Conservation (phyloP, 1,139 yeast species). For the Pichia sp. region DNA sequence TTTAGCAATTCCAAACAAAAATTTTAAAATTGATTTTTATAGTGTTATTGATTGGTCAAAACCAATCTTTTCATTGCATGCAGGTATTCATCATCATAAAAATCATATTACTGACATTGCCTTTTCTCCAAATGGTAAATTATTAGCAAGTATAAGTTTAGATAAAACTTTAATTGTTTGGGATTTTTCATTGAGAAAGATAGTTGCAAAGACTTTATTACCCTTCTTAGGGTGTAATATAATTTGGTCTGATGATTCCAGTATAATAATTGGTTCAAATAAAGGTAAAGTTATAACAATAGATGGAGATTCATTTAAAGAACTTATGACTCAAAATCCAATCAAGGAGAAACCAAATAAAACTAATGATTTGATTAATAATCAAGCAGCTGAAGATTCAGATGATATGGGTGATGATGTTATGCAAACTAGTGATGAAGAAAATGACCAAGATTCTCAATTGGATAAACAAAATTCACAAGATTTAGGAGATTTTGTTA, state of each 20-base stretch:
- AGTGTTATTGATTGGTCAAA: conserved; percentile 30
- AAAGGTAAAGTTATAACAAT: conserved; percentile 13
- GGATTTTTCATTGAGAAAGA: conserved; percentile 36
- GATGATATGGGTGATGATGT: conserved; percentile 16
- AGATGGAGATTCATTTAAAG: conserved; percentile 11
- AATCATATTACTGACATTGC: conserved; percentile 43
- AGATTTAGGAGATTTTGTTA: conserved; percentile 20
- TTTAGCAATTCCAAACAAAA: conserved; percentile 45
- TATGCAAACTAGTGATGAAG: conserved; percentile 23
- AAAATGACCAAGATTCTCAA: conserved; percentile 25
- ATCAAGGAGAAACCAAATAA: conserved; percentile 8
- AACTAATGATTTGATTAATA: neutral
- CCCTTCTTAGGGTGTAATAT: conserved; percentile 10
- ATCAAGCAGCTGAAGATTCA: conserved; percentile 11
- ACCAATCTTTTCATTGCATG: conserved; percentile 18
- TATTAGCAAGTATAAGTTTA: conserved; percentile 48
- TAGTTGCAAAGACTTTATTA: conserved; percentile 16
- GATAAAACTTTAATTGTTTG: conserved; percentile 51
- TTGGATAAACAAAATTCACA: conserved; percentile 12
- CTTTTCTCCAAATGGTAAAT: conserved; percentile 57
- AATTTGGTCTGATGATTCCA: conserved; percentile 13
- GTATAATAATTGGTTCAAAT: conserved; percentile 13
- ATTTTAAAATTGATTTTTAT: conserved; percentile 34
- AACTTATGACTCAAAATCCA: conserved; percentile 6
- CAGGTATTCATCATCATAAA: conserved; percentile 28